These are phyloP conservation scores for cucumber (Cucumis sativus) DNA, from an alignment of 306 rosid genomes.

Conservation along the genomic window DNA sequence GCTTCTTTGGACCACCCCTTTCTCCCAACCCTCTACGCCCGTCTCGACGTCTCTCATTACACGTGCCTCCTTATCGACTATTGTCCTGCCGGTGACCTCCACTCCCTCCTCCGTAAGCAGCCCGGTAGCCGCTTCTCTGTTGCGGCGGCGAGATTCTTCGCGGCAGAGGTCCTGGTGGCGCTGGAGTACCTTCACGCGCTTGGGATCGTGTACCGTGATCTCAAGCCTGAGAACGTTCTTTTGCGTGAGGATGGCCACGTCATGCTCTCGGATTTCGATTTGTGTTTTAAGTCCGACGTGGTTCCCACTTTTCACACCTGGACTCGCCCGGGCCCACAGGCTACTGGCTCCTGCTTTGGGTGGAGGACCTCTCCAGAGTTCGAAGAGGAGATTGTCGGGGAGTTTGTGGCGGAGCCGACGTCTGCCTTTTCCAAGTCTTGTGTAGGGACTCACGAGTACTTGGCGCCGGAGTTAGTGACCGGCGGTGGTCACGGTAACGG, in stretches of 20 bases:
- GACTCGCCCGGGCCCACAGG: neutral
- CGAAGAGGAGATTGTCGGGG: constrained; percentile 12
- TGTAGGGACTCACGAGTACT: constrained; percentile 83
- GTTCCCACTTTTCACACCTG: constrained; percentile 20
- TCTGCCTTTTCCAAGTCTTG: constrained; percentile 67
- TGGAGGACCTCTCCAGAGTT: neutral
- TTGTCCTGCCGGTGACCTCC: constrained; percentile 82
- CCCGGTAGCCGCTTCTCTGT: constrained; percentile 23
- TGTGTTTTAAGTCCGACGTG: constrained; percentile 67
- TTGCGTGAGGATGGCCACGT: constrained; percentile 77
- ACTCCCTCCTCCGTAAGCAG: constrained; percentile 51
- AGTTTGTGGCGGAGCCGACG: constrained; percentile 74
- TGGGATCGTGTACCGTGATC: constrained; percentile 66
- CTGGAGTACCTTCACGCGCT: constrained; percentile 78
- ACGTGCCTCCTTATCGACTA: constrained; percentile 82
- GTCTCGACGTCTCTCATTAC: constrained; percentile 70
- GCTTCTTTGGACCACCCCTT: constrained; percentile 76
- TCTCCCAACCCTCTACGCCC: constrained; percentile 87
- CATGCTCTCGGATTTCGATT: constrained; percentile 88
- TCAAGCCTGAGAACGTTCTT: constrained; percentile 78
- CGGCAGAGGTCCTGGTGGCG: constrained; percentile 68
- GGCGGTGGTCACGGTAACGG: constrained; percentile 77
- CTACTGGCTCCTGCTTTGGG: constrained; percentile 17
- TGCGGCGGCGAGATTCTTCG: constrained; percentile 44
- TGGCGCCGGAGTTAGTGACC: constrained; percentile 68